These are phyloP conservation scores for Capsicum rhomboideum DNA, from an alignment of 257 asterid species.

Conservation along the genomic window DNA sequence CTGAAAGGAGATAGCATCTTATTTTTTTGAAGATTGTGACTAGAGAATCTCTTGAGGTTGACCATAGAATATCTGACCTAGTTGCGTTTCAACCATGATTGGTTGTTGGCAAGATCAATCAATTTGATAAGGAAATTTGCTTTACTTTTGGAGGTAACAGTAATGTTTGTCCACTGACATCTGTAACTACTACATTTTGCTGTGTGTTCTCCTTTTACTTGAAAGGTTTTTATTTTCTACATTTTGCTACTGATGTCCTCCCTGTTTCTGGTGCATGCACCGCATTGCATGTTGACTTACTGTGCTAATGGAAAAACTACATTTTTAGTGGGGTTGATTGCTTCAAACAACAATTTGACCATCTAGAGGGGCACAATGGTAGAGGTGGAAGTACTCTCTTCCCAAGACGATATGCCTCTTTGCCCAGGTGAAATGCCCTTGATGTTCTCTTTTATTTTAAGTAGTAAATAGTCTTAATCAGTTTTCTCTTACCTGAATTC, in stretches of 20 bases:
- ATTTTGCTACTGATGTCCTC: background rate
- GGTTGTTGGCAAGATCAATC: background rate
- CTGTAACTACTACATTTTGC: background rate
- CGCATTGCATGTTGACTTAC: background rate
- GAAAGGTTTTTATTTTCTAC: background rate
- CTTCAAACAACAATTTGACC: conserved; percentile 81
- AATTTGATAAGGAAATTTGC: background rate
- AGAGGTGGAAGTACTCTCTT: conserved; percentile 38
- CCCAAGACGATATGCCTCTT: conserved; percentile 85
- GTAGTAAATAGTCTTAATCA: background rate
- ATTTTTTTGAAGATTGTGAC: background rate
- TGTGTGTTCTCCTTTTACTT: background rate
- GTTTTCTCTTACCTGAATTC: background rate
- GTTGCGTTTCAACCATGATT: background rate
- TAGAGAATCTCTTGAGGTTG: background rate
- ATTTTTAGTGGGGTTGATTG: conserved; percentile 65
- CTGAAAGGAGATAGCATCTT: background rate
- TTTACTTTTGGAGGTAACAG: background rate
- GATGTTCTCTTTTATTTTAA: background rate
- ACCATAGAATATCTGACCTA: background rate
- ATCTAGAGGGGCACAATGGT: conserved; percentile 70
- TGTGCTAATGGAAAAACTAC: background rate
- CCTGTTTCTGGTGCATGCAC: background rate
- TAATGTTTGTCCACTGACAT: background rate
- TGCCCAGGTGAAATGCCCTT: conserved; percentile 57